Percentiles rank a stretch among this genome's conserved stretches.
Evolutionary conservation across 441 rosid species (phyloP).

Genomic region (Manihot esculenta): DNA sequence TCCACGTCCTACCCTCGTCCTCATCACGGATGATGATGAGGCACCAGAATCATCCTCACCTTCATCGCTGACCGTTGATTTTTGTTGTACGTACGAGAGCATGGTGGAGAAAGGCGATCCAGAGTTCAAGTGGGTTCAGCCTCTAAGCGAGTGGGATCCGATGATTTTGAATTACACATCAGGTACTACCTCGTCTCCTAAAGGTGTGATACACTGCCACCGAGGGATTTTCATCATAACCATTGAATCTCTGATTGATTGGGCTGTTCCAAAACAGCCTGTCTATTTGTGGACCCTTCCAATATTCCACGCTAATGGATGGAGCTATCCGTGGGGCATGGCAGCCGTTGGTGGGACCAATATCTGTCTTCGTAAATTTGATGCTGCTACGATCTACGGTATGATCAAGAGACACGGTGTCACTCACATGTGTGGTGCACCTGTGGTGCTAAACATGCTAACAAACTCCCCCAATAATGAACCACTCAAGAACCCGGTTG

Average conservation of each 20-base stretch:
- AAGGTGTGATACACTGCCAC: conserved; percentile 79
- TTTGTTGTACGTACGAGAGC: conserved; percentile 28
- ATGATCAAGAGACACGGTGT: conserved; percentile 50
- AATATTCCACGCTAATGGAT: conserved; percentile 81
- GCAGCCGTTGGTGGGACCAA: conserved; percentile 80
- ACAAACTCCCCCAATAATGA: conserved; percentile 31
- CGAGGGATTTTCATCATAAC: conserved; percentile 48
- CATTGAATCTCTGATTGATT: conserved; percentile 49
- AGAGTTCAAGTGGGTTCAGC: conserved; percentile 39
- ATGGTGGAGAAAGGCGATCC: conserved; percentile 40
- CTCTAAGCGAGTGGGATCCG: conserved; percentile 39
- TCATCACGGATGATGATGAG: conserved; percentile 28
- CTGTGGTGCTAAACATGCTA: conserved; percentile 80
- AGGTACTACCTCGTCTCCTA: conserved; percentile 87
- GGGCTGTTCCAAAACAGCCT: conserved; percentile 66
- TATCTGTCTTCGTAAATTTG: conserved; percentile 62
- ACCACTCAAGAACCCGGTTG: conserved; percentile 44
- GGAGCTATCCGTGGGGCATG: conserved; percentile 77
- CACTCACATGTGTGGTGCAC: conserved; percentile 90
- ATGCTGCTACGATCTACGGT: conserved; percentile 41
- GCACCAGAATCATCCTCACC: neutral
- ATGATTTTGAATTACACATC: conserved; percentile 43
- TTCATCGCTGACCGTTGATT: neutral
- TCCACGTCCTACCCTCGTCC: conserved; percentile 32
- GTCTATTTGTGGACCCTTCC: conserved; percentile 81